These are phyloP conservation scores for Lecanicillium sp. DNA, from an alignment of 2,329 filamentous ascomycete species.

Conservation along the genomic window DNA sequence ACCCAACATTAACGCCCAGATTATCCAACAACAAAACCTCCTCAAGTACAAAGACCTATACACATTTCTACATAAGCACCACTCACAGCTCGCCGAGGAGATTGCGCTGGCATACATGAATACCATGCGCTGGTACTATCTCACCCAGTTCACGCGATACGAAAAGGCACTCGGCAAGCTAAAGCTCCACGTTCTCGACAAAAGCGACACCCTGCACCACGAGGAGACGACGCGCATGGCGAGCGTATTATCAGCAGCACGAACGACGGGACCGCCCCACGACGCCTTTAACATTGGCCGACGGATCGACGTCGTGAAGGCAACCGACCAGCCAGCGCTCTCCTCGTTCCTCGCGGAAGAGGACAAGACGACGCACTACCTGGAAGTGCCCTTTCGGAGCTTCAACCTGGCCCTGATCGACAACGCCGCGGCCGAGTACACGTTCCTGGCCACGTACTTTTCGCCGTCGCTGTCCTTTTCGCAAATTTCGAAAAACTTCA, in stretches of 20 bases:
- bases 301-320: constrained; percentile 74
- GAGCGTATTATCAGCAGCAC: constrained; percentile 45
- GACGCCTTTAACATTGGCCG: constrained; percentile 88
- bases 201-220: constrained; percentile 73
- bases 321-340: constrained; percentile 66
- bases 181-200: constrained; percentile 76
- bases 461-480: constrained; percentile 68
- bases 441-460: constrained; percentile 88
- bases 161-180: constrained; percentile 77
- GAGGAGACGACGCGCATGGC: constrained; percentile 66
- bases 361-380: constrained; percentile 75
- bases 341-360: constrained; percentile 90
- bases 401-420: constrained; percentile 93
- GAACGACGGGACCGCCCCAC: constrained; percentile 54
- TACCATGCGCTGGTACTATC: constrained; percentile 98
- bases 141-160: constrained; percentile 86
- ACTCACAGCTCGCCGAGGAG: constrained; percentile 77
- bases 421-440: constrained; percentile 91
- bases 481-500: constrained; percentile 74
- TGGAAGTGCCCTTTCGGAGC: constrained; percentile 86
- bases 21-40: constrained; percentile 91
- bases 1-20: constrained; percentile 93
- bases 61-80: constrained; percentile 75
- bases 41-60: constrained; percentile 84
- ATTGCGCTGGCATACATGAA: constrained; percentile 93